These are phyloP conservation scores for Caryopteris hybrid DNA, from an alignment of 305 asterid genomes.

Conservation along the genomic window DNA sequence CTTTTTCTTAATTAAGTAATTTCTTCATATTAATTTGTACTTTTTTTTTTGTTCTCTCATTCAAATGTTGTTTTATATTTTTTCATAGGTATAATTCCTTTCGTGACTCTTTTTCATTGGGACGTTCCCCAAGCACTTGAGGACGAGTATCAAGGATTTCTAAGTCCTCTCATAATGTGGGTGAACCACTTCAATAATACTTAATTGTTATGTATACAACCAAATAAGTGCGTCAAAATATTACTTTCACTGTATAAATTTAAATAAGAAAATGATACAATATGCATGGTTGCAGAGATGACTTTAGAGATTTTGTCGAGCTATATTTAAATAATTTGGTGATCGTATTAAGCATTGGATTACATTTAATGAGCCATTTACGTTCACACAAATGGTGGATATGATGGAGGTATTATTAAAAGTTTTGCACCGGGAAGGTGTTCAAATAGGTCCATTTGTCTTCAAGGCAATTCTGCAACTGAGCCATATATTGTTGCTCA, in stretches of 20 bases:
- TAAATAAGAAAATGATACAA: background rate
- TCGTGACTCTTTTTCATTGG: constrained; percentile 59
- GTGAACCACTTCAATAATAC: background rate
- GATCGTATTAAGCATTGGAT: constrained; percentile 61
- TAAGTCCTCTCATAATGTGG: constrained; percentile 30
- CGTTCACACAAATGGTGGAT: constrained; percentile 26
- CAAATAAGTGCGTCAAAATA: no score
- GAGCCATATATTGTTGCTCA: constrained; percentile 62
- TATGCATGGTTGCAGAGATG: constrained; percentile 30
- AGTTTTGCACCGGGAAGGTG: constrained; percentile 42
- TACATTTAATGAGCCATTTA: constrained; percentile 52
- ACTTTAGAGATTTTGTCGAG: constrained; percentile 37
- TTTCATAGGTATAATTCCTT: constrained; percentile 11
- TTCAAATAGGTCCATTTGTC: constrained; percentile 29
- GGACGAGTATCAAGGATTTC: constrained; percentile 49
- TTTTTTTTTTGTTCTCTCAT: no score
- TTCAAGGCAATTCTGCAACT: constrained; percentile 38
- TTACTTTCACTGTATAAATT: no score
- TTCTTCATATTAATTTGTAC: no score
- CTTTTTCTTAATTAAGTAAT: background rate
- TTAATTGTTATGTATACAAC: background rate
- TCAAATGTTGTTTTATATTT: background rate
- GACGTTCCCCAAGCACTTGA: constrained; percentile 59
- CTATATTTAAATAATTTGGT: constrained; percentile 52
- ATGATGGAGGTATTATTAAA: constrained; percentile 38